Base-by-base conservation (phyloP, 2,329 filamentous ascomycete genomes). In the Diplodia sapinea region DNA sequence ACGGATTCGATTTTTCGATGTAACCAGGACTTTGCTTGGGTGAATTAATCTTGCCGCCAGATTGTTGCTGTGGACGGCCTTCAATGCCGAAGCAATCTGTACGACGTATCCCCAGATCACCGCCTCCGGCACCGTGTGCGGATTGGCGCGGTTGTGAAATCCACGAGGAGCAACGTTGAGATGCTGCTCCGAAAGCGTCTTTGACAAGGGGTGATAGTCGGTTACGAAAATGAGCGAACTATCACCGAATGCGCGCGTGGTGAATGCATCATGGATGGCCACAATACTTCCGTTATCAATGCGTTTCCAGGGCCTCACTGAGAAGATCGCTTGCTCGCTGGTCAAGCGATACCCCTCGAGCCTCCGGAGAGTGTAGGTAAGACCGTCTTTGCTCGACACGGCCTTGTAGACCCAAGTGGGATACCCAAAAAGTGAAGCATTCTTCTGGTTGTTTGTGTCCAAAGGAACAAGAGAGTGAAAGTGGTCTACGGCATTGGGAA, bases 321-420 rank as follows among this genome's bases (percentile, higher is more conserved):
- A 88, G 68, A 91, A 87, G 64, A 98, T 96, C 4, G 94, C 92
- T 72, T 93, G 90, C 74, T 96, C 94, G 74, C 94, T 96, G 15
- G 91, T 95, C 62, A 98, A 81, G 12, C 93, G 90, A 75, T 93
- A 97, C 59, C 93, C 91, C 84, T 97, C 93, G 26, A 99, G 86
- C 70, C 95, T 87, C 70, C 95, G 87, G 56, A 99, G 82, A 68
- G 90, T 93, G 79, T 96, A 98, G n/a, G 89, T 88, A 71, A 91
- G 89, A 12, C 94, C 95, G 73, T 94, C 94, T 76, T 95, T 95
- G 78, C 87, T 90, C 7, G 93, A 96, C 29, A 90, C 89, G 9
- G 94, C 94, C 81, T 98, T 98, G 82, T 97, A 99, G 0, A 97
- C 88, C 93, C 94, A 98, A 73, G 91, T 97, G 6, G 90, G 88